Conservation (phyloP, 345 rosid species). For the Schrenkiella parvula region DNA sequence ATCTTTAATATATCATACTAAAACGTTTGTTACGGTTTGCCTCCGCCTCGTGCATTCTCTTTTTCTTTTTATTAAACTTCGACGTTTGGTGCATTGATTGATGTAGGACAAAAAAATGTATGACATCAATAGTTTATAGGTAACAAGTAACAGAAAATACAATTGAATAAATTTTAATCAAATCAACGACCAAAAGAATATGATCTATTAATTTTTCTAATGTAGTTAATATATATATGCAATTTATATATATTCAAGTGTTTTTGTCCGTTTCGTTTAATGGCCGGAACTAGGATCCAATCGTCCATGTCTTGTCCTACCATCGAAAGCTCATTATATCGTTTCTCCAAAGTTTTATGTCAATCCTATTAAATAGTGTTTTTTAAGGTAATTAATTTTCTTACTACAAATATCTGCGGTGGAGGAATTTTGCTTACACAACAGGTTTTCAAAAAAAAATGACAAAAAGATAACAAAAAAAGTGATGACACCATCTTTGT, state of each 20-base stretch:
- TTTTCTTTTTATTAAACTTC: not conserved
- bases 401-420: not conserved
- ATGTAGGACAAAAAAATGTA: constrained; percentile 14
- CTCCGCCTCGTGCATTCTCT: constrained; percentile 32
- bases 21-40: constrained; percentile 28
- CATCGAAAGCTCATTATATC: constrained; percentile 1
- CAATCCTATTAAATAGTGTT: not conserved
- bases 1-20: constrained; percentile 10
- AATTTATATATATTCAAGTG: not conserved
- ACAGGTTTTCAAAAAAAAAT: not conserved
- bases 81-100: constrained; percentile 35
- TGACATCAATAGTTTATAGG: not conserved
- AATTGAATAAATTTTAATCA: not conserved
- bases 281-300: constrained; percentile 8
- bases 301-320: not conserved
- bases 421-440: not conserved
- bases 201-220: not conserved
- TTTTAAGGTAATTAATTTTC: not conserved
- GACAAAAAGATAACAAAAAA: no score
- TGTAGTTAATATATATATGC: not conserved
- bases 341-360: not conserved
- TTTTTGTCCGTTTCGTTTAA: not conserved
- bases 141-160: constrained; percentile 6
- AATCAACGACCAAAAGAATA: constrained; percentile 5
- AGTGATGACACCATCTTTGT: no score